Percentiles rank a stretch among this genome's conserved stretches.
Evolutionary conservation across 768 basidiomycete species (phyloP).

Genomic region (Leccinum broughii): DNA sequence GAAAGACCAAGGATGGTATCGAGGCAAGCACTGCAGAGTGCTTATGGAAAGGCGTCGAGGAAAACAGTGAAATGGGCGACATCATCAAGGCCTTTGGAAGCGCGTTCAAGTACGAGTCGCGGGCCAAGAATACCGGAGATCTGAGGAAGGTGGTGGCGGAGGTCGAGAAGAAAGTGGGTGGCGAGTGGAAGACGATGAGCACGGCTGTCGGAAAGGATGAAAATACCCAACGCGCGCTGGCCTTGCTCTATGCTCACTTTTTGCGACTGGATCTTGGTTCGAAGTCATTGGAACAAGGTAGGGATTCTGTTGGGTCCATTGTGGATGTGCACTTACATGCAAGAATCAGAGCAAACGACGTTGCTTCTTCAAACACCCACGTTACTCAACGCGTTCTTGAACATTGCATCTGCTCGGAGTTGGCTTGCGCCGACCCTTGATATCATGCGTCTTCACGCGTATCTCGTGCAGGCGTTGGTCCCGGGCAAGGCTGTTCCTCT

Average conservation of each 20-base stretch:
- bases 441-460: slow-evolving; percentile 80
- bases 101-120: slow-evolving; percentile 61
- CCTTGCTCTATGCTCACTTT: slow-evolving; percentile 84
- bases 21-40: slow-evolving; percentile 76
- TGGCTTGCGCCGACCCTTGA: slow-evolving; percentile 83
- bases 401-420: slow-evolving; percentile 79
- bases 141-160: slow-evolving; percentile 52
- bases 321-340: neutral
- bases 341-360: slow-evolving; percentile 63
- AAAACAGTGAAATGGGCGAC: slow-evolving; percentile 73
- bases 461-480: slow-evolving; percentile 79
- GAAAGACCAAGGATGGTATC: slow-evolving; percentile 91
- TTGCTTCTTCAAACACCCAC: slow-evolving; percentile 72
- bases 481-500: slow-evolving; percentile 47
- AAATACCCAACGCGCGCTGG: slow-evolving; percentile 51
- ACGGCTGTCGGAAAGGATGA: slow-evolving; percentile 41
- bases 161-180: slow-evolving; percentile 48
- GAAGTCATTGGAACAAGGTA: slow-evolving; percentile 62
- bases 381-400: slow-evolving; percentile 77
- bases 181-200: slow-evolving; percentile 55
- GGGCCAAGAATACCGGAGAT: slow-evolving; percentile 35
- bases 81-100: slow-evolving; percentile 70
- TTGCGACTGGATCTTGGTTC: slow-evolving; percentile 61
- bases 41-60: slow-evolving; percentile 86
- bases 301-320: slow-evolving; percentile 21